These are phyloP conservation scores for Ophiostoma ulmi DNA, from an alignment of 2,329 filamentous ascomycete species.

Conservation along the genomic window DNA sequence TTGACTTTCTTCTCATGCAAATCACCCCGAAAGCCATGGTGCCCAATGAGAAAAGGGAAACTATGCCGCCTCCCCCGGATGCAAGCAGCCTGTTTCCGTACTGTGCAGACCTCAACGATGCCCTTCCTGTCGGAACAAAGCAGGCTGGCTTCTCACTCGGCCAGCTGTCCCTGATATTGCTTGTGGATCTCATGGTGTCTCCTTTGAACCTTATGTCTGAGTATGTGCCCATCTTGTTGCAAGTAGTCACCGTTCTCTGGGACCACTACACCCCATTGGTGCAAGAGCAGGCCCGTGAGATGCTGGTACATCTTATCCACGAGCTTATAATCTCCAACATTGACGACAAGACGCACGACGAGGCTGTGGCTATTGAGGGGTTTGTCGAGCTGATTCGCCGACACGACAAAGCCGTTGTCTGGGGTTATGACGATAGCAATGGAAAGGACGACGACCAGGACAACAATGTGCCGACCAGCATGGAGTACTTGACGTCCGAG, in stretches of 20 bases:
- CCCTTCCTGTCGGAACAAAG: slow-evolving; percentile 82
- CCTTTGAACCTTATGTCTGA: slow-evolving; percentile 75
- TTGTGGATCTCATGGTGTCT: slow-evolving; percentile 94
- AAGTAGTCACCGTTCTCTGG: slow-evolving; percentile 91
- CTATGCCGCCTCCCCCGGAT: slow-evolving; percentile 48
- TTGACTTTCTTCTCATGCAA: slow-evolving; percentile 87
- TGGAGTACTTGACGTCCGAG: slow-evolving; percentile 76
- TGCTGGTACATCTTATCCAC: slow-evolving; percentile 96
- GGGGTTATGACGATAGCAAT: slow-evolving; percentile 91
- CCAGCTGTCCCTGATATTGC: slow-evolving; percentile 83
- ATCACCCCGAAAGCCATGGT: slow-evolving; percentile 97
- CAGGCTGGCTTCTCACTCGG: slow-evolving; percentile 87
- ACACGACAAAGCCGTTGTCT: slow-evolving; percentile 79
- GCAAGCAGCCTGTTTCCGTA: slow-evolving; percentile 77
- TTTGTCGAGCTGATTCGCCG: slow-evolving; percentile 81
- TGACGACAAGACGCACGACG: slow-evolving; percentile 59
- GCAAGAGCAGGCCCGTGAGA: slow-evolving; percentile 92
- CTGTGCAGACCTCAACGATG: slow-evolving; percentile 74
- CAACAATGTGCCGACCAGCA: slow-evolving; percentile 77
- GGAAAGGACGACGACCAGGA: slow-evolving; percentile 68
- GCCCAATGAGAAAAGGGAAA: slow-evolving; percentile 71
- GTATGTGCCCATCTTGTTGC: slow-evolving; percentile 77
- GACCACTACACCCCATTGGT: slow-evolving; percentile 94
- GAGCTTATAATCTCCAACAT: slow-evolving; percentile 80
- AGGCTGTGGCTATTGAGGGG: slow-evolving; percentile 73